Evolutionary conservation across 1,139 yeast species (phyloP), one percentile per base, ranked within the genome.

Genomic region (Nakaseomyces nivariensis): DNA sequence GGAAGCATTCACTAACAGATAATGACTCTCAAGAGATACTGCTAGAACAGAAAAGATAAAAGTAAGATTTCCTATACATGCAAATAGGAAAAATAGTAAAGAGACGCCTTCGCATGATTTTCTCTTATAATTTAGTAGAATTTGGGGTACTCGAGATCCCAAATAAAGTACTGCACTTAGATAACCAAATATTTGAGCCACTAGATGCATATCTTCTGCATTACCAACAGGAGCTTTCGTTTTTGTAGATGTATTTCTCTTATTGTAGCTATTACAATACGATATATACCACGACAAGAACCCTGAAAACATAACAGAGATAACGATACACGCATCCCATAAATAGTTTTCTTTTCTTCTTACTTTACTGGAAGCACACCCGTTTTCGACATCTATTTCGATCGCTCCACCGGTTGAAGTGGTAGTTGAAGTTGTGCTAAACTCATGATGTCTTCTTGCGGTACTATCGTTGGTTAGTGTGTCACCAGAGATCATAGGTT

Each of bases 31-130:
- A 49, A 82, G 72, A 57, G 87, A 88, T 44, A 89, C 85, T 43
- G 85, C 77, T 48, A 90, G 71, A 51, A 90, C 90, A 13, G 95
- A 84, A 26, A 86, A 76, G 42, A 90, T 96, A 59, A 88, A 90
- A 0, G 96, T 87, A 63, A 86, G 72, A 66, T 90, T 90, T 44
- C 97, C 97, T 53, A 90, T 71, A 65, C 96, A 88, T 34, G 97
- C 97, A 73, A 90, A 89, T 38, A 89, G 71, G 69, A 90, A 90
- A 68, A 90, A 90, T 75, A 90, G 74, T 64, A 90, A 88, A 31
- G 95, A 85, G 49, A 90, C 85, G 27, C 97, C 97, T 53, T 89
- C 97, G 62, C 95, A 86, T 1, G 95, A 85, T 69, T 87, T 88
- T 60, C 97, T 76, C 64, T 81, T 75, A 63, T 74, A 87, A 68